Conservation (phyloP, 352 stramenopile species). For the Saprolegnia diclina region DNA sequence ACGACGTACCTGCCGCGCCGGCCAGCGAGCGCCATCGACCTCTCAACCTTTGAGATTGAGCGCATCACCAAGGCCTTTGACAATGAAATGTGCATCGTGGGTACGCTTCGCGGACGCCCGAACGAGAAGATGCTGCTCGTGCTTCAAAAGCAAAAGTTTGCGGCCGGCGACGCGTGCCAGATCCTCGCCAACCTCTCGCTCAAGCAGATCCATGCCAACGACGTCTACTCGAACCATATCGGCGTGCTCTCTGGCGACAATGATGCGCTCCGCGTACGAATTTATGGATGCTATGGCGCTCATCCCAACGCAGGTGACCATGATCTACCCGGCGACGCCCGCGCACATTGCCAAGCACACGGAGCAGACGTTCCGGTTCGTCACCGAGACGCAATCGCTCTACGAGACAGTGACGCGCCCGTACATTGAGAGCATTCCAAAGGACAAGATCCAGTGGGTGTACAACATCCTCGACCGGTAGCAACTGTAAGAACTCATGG, state of each 20-base stretch:
- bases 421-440: slow-evolving; percentile 69
- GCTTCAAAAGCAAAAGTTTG: slow-evolving; percentile 57
- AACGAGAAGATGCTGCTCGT: slow-evolving; percentile 47
- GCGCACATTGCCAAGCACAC: slow-evolving; percentile 77
- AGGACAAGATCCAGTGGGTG: slow-evolving; percentile 79
- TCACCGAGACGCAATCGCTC: slow-evolving; percentile 71
- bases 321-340: slow-evolving; percentile 78
- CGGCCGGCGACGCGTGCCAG: slow-evolving; percentile 36
- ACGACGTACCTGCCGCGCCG: not conserved
- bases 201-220: slow-evolving; percentile 64
- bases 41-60: slow-evolving; percentile 21
- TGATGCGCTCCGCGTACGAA: slow-evolving; percentile 67
- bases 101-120: slow-evolving; percentile 5
- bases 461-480: slow-evolving; percentile 87
- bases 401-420: slow-evolving; percentile 68
- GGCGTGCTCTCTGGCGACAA: slow-evolving; percentile 58
- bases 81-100: slow-evolving; percentile 24
- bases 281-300: not conserved
- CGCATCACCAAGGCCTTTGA: slow-evolving; percentile 25
- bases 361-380: slow-evolving; percentile 77
- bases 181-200: slow-evolving; percentile 57
- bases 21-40: slow-evolving; percentile 3
- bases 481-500: too few relatives aligned
- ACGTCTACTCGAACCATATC: slow-evolving; percentile 78
- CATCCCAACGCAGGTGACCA: slow-evolving; percentile 42